These are phyloP conservation scores for Pseudomicrostroma phylloplanum DNA, from an alignment of 1,284 basidiomycete species.

Conservation along the genomic window DNA sequence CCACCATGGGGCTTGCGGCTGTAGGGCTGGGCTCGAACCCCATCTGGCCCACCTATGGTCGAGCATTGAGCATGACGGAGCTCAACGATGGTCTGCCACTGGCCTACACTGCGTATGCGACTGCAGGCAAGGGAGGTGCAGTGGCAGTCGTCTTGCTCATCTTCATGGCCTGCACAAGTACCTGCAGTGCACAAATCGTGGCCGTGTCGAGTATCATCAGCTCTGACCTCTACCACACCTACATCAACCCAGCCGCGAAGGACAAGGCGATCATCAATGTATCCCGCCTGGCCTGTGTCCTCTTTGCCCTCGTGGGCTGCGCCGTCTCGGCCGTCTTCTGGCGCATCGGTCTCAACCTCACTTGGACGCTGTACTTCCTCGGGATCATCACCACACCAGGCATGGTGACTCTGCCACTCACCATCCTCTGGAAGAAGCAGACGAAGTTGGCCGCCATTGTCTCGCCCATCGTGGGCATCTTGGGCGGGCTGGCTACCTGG, in stretches of 20 bases:
- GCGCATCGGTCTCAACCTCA: slow-evolving; percentile 34
- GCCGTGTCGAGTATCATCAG: slow-evolving; percentile 37
- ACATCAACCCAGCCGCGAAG: slow-evolving; percentile 26
- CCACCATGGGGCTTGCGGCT: slow-evolving; percentile 31
- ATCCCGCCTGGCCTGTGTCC: slow-evolving; percentile 26
- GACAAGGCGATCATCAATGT: slow-evolving; percentile 32
- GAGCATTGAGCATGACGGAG: slow-evolving; percentile 22
- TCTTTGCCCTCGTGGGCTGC: slow-evolving; percentile 34
- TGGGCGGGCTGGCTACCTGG: slow-evolving; percentile 18
- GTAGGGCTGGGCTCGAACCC: slow-evolving; percentile 29
- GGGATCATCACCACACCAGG: slow-evolving; percentile 21
- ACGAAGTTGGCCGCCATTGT: slow-evolving; percentile 24
- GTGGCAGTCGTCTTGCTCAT: slow-evolving; percentile 41
- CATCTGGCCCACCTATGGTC: slow-evolving; percentile 36
- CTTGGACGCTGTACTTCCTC: slow-evolving; percentile 42
- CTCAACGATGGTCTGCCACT: slow-evolving; percentile 30
- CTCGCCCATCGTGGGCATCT: slow-evolving; percentile 19
- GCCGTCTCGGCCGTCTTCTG: slow-evolving; percentile 29
- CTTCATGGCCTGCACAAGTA: slow-evolving; percentile 36
- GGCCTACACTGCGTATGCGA: slow-evolving; percentile 31
- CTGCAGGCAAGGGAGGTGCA: slow-evolving; percentile 37
- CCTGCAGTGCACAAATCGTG: slow-evolving; percentile 37
- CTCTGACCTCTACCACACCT: slow-evolving; percentile 39
- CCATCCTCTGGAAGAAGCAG: slow-evolving; percentile 42
- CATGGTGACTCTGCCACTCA: slow-evolving; percentile 24